Evolutionary conservation across 805 yeast species (phyloP), one percentile per base, ranked within the genome.

Genomic region (Metahyphopichia silvanorum): DNA sequence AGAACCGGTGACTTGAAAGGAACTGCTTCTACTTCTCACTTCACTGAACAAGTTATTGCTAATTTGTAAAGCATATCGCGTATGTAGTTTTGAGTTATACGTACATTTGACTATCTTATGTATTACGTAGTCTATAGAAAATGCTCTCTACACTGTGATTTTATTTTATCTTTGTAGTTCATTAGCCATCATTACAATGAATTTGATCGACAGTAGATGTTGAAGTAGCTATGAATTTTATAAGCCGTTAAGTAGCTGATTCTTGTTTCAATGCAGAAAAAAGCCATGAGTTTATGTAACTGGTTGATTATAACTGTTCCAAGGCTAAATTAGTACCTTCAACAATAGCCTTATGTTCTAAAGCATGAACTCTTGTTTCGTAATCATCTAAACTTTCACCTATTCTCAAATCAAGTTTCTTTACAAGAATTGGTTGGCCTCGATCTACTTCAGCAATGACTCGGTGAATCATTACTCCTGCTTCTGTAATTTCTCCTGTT

Each of bases 1-100:
- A 86, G 95, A 81, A 93, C 98, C 48, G 87, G 87, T 64, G 98
- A 91, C 66, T 77, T 93, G 70, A 85, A 84, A 70, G 98, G 98
- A 65, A 59, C 84, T 47, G 89, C 98, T 43, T 54, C 93, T 42
- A 93, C 98, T 53, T 47, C 76, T 50, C 88, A 83, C 65, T 93
- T 87, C 76, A 89, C 98, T 48, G 79, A 85, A 63, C 82, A 89
- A 69, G 94, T 93, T 53, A 89, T 93, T 63, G 69, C 71, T 53
- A 77, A 82, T 69, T 76, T 82, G 66, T 77, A n/a, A n/a, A n/a
- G n/a, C n/a, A n/a, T n/a, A n/a, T n/a, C n/a, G n/a, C n/a, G n/a
- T n/a, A n/a, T n/a, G n/a, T n/a, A n/a, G n/a, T n/a, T n/a, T n/a
- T n/a, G n/a, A n/a, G n/a, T n/a, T n/a, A n/a, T n/a, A n/a, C n/a